Base-by-base conservation (phyloP, 495 filamentous ascomycete genomes). In the Astrocystis sublimbata region DNA sequence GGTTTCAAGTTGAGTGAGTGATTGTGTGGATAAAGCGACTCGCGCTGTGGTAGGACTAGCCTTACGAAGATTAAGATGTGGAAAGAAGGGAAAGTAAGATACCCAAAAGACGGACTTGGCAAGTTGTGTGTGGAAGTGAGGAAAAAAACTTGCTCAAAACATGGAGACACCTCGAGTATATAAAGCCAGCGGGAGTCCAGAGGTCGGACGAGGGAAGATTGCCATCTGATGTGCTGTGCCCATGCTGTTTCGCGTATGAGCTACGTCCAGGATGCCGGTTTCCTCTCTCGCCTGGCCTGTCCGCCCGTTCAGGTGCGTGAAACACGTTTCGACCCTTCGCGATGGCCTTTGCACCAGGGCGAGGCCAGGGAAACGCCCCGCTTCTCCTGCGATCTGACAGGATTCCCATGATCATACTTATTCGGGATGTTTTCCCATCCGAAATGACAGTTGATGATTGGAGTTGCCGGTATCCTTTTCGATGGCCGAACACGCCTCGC, bases 41-140 rank as follows among this genome's bases (percentile, higher is more conserved):
- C 52, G 81, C 80, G 81, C 81, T 81, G 67, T n/a, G 51, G 58
- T 70, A 81, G 75, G 76, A 78, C 76, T 76, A 81, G 71, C 79
- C 79, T 77, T 63, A 68, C 58, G 76, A 75, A 73, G 61, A 70
- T 75, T 73, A 76, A 65, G 58, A 58, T 65, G 67, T 52, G 57
- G 62, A 46, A 65, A 71, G 55, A 61, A 61, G 43, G 65, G 43
- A 51, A 60, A 55, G 61, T 57, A 66, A 65, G 62, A 59, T 38
- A 45, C 65, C 58, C 63, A 63, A 64, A 64, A 64, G 58, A 66
- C 58, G 40, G 59, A 61, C 47, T 54, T 38, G 46, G 50, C 50
- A 68, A 54, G 69, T 64, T 51, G 59, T 43, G 54, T 57, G 52
- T 55, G 43, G 13, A 58, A 45, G 56, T 59, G 63, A 64, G 72